phyloP scores from a whole-genome alignment of 768 basidiomycete genomes.

The Boletus sp. region DNA sequence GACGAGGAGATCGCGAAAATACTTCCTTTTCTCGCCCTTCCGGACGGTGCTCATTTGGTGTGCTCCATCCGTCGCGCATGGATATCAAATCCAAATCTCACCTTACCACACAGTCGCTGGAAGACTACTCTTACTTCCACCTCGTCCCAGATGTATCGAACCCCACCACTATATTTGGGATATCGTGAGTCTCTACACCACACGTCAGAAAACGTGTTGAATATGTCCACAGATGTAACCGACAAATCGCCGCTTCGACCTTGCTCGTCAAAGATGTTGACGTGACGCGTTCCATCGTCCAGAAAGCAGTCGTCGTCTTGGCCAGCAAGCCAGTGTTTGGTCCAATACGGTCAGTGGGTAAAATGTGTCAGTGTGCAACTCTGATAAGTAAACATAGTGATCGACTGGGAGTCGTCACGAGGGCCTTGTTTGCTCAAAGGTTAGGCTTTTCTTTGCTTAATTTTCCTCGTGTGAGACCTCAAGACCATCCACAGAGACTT shows the following conservation, averaged over 20 bases:
- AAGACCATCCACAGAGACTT: constrained; percentile 61
- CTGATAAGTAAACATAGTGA: constrained; percentile 51
- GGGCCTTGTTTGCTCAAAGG: constrained; percentile 85
- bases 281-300: constrained; percentile 93
- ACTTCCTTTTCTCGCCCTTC: constrained; percentile 92
- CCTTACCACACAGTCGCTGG: constrained; percentile 30
- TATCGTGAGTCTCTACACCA: constrained; percentile 55
- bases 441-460: constrained; percentile 19
- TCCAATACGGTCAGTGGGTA: constrained; percentile 67
- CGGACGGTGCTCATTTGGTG: constrained; percentile 95
- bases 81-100: constrained; percentile 8
- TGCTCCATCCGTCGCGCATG: constrained; percentile 1
- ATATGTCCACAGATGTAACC: constrained; percentile 67
- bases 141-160: constrained; percentile 68
- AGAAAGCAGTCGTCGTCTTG: constrained; percentile 95
- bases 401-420: constrained; percentile 90
- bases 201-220: not conserved
- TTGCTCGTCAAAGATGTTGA: constrained; percentile 77
- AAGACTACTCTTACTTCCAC: constrained; percentile 98
- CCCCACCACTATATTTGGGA: constrained; percentile 88
- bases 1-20: constrained; percentile 84
- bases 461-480: not conserved
- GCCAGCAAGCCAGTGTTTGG: constrained; percentile 91
- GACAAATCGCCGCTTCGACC: constrained; percentile 81
- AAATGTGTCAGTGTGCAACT: not conserved